Evolutionary conservation across 1,284 basidiomycete genomes (phyloP).

Genomic region (Ganoderma sp.): DNA sequence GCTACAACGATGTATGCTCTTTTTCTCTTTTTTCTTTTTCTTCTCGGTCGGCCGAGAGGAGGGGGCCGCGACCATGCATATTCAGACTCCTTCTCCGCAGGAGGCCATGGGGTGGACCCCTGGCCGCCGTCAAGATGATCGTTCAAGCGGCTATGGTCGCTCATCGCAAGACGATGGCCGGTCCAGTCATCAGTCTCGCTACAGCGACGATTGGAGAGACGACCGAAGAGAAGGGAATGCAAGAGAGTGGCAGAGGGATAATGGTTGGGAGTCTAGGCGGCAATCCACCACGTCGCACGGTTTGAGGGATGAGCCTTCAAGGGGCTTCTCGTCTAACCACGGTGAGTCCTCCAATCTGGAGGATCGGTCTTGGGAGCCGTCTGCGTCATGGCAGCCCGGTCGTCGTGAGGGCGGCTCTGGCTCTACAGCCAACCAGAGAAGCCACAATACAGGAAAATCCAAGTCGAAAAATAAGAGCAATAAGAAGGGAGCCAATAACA

Average conservation of each 20-base stretch:
- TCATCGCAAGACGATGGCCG: slow-evolving; percentile 48
- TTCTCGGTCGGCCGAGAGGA: slow-evolving; percentile 55
- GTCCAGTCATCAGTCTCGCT: slow-evolving; percentile 33
- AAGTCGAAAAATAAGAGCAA: slow-evolving; percentile 46
- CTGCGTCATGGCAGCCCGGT: slow-evolving; percentile 43
- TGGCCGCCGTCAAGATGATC: slow-evolving; percentile 48
- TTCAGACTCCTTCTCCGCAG: slow-evolving; percentile 46
- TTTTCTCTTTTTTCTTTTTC: slow-evolving; percentile 42
- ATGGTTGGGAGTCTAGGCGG: slow-evolving; percentile 46
- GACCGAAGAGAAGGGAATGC: slow-evolving; percentile 33
- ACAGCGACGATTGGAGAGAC: slow-evolving; percentile 34
- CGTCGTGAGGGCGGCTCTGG: slow-evolving; percentile 36
- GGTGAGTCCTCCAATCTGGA: slow-evolving; percentile 37
- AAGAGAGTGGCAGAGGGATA: slow-evolving; percentile 41
- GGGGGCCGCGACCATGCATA: slow-evolving; percentile 51
- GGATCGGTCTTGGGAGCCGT: slow-evolving; percentile 45
- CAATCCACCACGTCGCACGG: slow-evolving; percentile 16
- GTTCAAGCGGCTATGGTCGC: slow-evolving; percentile 42
- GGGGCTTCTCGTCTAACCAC: slow-evolving; percentile 21
- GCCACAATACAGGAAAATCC: slow-evolving; percentile 38
- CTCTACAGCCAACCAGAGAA: slow-evolving; percentile 38
- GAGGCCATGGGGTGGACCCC: slow-evolving; percentile 44
- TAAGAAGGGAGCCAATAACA: slow-evolving; percentile 43
- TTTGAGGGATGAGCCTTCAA: slow-evolving; percentile 25
- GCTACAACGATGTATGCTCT: slow-evolving; percentile 29